Base-by-base conservation (phyloP, 768 basidiomycete species). In the Agaricus subrufescens region DNA sequence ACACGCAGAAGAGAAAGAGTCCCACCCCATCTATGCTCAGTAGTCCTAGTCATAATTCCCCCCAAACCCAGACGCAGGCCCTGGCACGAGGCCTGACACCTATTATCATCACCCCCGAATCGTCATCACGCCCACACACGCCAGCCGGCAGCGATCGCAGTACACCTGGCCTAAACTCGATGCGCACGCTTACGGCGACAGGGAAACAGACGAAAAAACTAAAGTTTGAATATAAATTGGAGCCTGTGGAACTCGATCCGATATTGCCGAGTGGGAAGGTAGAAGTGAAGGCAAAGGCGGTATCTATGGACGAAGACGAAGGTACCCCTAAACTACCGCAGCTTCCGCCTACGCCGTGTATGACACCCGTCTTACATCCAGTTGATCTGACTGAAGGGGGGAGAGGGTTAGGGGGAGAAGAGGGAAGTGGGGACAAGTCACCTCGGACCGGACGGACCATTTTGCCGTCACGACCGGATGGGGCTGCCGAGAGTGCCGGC, bases 111-210 rank as follows among this genome's bases (percentile, higher is more conserved):
- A 53, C 52, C 2, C 52, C 52, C 37, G 40, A 42, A 42, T 30
- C 52, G 12, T 52, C 51, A 7, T 53, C 52, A 34, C 52, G 52
- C 7, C n/a, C 52, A 6, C 44, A 38, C 14, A 53, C 52, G n/a
- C 52, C 52, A 4, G 19, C 23, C 2, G 3, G 29, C 23, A 34
- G 34, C 11, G 34, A 34, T 11, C 34, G 34, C 11, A 23, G 25
- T 26, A 25, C 37, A 40, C 50, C 50, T 2, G 23, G 7, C 7
- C 37, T 38, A 7, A 14, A 8, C 14, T 14, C 14, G 6, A 1
- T 19, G 15, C 19, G 15, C 3, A 42, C 40, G 15, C 40, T 42
- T 42, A 14, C 10, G 40, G 11, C 40, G 40, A 42, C 40, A 42
- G 14, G 15, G 40, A 42, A 15, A 42, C 40, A 47, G 12, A 29